Conservation (phyloP, 2,329 filamentous ascomycete genomes). For the Lizonia empirigonia region DNA sequence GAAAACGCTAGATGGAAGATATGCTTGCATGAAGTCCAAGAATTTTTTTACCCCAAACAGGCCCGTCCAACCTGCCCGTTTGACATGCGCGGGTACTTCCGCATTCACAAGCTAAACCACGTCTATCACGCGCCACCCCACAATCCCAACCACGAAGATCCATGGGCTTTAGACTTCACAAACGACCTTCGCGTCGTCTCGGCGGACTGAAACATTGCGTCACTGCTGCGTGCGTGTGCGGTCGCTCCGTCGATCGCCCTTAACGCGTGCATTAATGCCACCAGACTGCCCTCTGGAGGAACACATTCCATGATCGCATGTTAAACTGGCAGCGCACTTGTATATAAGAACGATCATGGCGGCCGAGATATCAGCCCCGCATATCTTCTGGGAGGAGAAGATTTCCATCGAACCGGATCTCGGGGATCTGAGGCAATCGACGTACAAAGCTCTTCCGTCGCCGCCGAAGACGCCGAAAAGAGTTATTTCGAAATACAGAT, state of each 20-base stretch:
- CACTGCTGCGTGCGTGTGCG: not conserved
- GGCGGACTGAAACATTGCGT: constrained; percentile 4
- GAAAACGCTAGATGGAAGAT: no score
- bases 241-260: not conserved
- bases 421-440: constrained; percentile 28
- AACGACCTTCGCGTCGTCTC: not conserved
- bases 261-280: not conserved
- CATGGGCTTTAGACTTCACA: not conserved
- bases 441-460: constrained; percentile 25
- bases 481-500: constrained; percentile 27
- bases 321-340: not conserved
- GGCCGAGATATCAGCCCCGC: not conserved
- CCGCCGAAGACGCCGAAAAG: constrained; percentile 27
- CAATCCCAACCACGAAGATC: not conserved
- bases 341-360: not conserved
- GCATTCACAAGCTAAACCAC: not conserved
- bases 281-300: not conserved
- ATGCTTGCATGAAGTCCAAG: not conserved
- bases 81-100: constrained; percentile 1
- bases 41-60: not conserved
- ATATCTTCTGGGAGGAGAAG: constrained; percentile 17
- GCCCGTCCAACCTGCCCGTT: not conserved
- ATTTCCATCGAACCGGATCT: constrained; percentile 27
- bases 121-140: constrained; percentile 1
- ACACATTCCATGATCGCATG: not conserved